Percentiles rank a stretch among this genome's conserved stretches.
These are phyloP conservation scores for Cicer yamashitae DNA, from an alignment of 306 rosid genomes.

Conservation along the genomic window DNA sequence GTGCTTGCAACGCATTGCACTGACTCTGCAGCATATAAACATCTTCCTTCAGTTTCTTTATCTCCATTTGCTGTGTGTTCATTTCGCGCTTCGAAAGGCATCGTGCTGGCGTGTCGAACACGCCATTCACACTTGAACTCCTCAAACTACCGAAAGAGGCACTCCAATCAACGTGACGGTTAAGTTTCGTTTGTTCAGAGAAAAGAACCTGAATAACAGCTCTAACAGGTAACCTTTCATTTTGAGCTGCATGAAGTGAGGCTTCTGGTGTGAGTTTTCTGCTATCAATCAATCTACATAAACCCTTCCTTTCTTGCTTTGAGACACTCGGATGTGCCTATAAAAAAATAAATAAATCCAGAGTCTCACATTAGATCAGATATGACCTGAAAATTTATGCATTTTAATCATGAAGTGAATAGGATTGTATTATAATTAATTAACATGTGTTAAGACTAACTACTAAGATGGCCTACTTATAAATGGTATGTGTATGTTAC, in stretches of 20 bases:
- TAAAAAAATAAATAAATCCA: slow-evolving; percentile 1
- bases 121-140: slow-evolving; percentile 56
- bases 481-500: slow-evolving; percentile 5
- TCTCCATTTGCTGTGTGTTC: slow-evolving; percentile 66
- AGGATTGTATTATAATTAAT: slow-evolving; percentile 30
- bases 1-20: slow-evolving; percentile 68
- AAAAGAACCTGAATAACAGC: slow-evolving; percentile 90
- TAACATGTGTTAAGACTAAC: slow-evolving; percentile 26
- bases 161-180: slow-evolving; percentile 71
- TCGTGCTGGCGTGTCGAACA: slow-evolving; percentile 48
- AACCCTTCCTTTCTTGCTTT: slow-evolving; percentile 79
- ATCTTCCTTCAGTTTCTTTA: slow-evolving; percentile 78
- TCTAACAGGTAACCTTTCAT: slow-evolving; percentile 89
- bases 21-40: slow-evolving; percentile 72
- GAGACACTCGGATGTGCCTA: slow-evolving; percentile 82
- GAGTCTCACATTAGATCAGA: background rate
- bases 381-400: background rate
- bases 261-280: slow-evolving; percentile 87
- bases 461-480: slow-evolving; percentile 33
- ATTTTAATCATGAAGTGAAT: background rate
- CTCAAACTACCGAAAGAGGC: slow-evolving; percentile 64
- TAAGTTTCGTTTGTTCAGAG: slow-evolving; percentile 73
- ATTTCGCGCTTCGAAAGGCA: slow-evolving; percentile 78
- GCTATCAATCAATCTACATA: slow-evolving; percentile 78
- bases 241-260: slow-evolving; percentile 88